A percentile compares a stretch with the other conserved stretches of the same genome.
These are phyloP conservation scores for Coemansia sp. DNA, from an alignment of 192 early-diverging fungal genomes.

Conservation along the genomic window DNA sequence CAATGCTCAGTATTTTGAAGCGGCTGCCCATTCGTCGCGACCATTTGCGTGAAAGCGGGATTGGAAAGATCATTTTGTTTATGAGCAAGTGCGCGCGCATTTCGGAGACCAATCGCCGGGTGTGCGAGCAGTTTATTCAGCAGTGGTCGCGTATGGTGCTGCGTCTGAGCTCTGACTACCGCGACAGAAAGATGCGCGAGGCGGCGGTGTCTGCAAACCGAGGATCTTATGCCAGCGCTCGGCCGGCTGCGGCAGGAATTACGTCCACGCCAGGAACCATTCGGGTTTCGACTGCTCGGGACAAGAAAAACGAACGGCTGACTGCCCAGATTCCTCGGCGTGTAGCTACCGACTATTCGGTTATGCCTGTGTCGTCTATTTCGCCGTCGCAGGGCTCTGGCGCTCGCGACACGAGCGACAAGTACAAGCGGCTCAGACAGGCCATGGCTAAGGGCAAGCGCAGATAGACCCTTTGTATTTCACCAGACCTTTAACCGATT, in stretches of 20 bases:
- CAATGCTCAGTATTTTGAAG: constrained; percentile 69
- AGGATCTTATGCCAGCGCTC: constrained; percentile 7
- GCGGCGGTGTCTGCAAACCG: constrained; percentile 17
- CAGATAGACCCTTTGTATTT: constrained; percentile 6
- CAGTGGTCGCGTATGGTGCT: constrained; percentile 87
- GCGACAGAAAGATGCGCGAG: constrained; percentile 52
- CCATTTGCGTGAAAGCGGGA: constrained; percentile 76
- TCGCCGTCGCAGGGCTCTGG: constrained; percentile 15
- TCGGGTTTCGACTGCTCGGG: constrained; percentile 25
- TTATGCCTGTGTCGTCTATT: constrained; percentile 48
- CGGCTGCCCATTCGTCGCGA: constrained; percentile 73
- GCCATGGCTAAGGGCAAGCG: constrained; percentile 34
- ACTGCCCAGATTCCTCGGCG: constrained; percentile 45
- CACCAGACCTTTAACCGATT: background rate
- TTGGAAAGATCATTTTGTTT: constrained; percentile 86
- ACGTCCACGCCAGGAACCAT: constrained; percentile 20
- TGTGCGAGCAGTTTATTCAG: constrained; percentile 76
- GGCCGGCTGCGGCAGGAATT: background rate
- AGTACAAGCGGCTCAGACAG: constrained; percentile 38
- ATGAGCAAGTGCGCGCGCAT: constrained; percentile 85
- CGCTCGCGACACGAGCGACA: constrained; percentile 22
- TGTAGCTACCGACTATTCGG: constrained; percentile 39
- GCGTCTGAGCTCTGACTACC: constrained; percentile 72
- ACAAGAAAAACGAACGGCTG: constrained; percentile 24
- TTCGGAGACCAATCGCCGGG: constrained; percentile 64